Percentiles rank a stretch among this genome's conserved stretches.
Evolutionary conservation across 345 rosid genomes (phyloP).

Genomic region (Physaria fendleri): DNA sequence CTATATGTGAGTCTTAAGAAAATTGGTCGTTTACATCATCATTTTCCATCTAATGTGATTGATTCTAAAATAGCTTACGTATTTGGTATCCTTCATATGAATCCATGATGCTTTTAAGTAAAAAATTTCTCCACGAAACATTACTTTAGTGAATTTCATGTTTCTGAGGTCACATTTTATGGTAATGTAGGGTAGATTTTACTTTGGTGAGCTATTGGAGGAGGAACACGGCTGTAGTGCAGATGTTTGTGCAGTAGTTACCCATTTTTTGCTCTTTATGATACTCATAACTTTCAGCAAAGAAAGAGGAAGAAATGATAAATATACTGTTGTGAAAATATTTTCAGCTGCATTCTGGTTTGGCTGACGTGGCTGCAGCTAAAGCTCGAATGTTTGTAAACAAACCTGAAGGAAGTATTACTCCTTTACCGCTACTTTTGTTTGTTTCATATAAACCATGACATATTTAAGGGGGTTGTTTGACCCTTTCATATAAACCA

Average conservation of each 20-base stretch:
- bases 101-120: background rate
- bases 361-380: conserved; percentile 96
- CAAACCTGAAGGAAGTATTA: conserved; percentile 94
- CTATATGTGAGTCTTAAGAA: conserved; percentile 46
- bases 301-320: background rate
- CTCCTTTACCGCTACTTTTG: conserved; percentile 4
- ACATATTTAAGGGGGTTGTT: background rate
- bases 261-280: conserved; percentile 9
- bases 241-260: conserved; percentile 58
- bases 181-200: conserved; percentile 80
- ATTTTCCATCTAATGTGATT: background rate
- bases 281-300: conserved; percentile 1
- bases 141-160: background rate
- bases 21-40: background rate
- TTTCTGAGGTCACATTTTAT: conserved; percentile 5
- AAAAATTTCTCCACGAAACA: background rate
- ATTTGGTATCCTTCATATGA: background rate
- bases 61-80: background rate
- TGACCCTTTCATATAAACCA: no score
- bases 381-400: conserved; percentile 91
- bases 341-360: conserved; percentile 80
- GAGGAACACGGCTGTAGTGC: conserved; percentile 68
- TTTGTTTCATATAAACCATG: background rate
- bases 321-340: conserved; percentile 15
- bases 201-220: conserved; percentile 69